A percentile compares a stretch with the other conserved stretches of the same genome.
phyloP scores from a whole-genome alignment of 805 yeast genomes.

The Ogataea allantospora region DNA sequence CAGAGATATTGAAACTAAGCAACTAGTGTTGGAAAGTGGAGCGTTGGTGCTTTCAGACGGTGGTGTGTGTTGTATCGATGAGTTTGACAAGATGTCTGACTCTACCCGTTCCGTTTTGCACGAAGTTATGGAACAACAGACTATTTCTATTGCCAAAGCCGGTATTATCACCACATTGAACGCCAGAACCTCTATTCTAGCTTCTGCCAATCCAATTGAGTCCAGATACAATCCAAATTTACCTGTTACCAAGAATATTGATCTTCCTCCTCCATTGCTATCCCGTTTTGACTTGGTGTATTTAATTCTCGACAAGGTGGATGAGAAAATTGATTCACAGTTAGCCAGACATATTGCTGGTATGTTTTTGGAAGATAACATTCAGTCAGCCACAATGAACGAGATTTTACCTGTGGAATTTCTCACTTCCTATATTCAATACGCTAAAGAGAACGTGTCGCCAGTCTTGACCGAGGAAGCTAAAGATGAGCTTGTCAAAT shows the following conservation, averaged over 20 bases:
- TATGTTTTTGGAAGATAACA: constrained; percentile 86
- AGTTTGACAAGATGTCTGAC: constrained; percentile 96
- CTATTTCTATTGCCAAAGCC: constrained; percentile 96
- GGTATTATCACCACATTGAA: constrained; percentile 96
- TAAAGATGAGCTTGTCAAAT: constrained; percentile 77
- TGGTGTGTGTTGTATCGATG: constrained; percentile 98
- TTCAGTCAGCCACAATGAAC: constrained; percentile 63
- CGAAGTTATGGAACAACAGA: constrained; percentile 99
- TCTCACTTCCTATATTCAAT: constrained; percentile 84
- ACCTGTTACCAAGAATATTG: constrained; percentile 94
- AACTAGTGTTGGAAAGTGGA: constrained; percentile 91
- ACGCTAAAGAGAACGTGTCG: constrained; percentile 80
- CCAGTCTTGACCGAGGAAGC: constrained; percentile 84
- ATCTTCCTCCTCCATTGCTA: constrained; percentile 91
- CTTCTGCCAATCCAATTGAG: constrained; percentile 96
- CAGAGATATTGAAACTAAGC: constrained; percentile 89
- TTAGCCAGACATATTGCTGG: constrained; percentile 88
- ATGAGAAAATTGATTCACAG: constrained; percentile 77
- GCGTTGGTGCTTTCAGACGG: constrained; percentile 96
- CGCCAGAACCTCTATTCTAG: constrained; percentile 93
- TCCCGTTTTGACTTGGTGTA: constrained; percentile 96
- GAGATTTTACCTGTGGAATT: constrained; percentile 85
- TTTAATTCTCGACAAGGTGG: constrained; percentile 87
- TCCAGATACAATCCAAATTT: constrained; percentile 92
- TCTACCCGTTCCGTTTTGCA: constrained; percentile 91